Conservation (phyloP, 1,284 basidiomycete species). For the Cerrena zonata region DNA sequence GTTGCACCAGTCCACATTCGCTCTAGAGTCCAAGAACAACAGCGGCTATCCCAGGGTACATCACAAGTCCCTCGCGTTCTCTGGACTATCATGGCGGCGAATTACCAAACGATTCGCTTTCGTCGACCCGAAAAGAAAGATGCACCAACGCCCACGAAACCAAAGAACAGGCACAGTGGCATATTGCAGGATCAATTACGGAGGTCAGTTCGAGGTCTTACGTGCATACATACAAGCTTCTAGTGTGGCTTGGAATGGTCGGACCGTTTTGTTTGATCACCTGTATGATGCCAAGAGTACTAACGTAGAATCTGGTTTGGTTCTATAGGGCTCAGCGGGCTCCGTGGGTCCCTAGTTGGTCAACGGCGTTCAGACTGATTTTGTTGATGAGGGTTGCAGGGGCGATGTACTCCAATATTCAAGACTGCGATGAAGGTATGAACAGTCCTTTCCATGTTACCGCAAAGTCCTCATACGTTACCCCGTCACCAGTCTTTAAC, state of each 20-base stretch:
- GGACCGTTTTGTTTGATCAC: too few species aligned
- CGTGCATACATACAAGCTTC: not conserved
- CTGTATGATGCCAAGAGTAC: not conserved
- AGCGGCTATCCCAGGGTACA: too few species aligned
- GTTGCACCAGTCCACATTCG: too few species aligned
- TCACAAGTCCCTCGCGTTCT: not conserved
- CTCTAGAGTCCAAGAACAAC: too few species aligned
- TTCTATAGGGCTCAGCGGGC: constrained; percentile 61
- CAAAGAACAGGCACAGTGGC: constrained; percentile 48
- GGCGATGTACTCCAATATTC: constrained; percentile 93
- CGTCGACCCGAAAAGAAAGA: constrained; percentile 40
- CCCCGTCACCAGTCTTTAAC: constrained; percentile 74
- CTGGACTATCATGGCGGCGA: constrained; percentile 14
- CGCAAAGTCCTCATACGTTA: constrained; percentile 10
- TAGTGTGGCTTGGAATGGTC: not conserved
- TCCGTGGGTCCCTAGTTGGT: constrained; percentile 82
- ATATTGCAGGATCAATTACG: constrained; percentile 73
- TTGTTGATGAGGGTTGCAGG: constrained; percentile 78
- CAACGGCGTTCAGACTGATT: constrained; percentile 77
- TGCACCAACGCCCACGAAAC: constrained; percentile 28
- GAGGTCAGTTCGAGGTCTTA: constrained; percentile 49
- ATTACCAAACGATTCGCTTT: constrained; percentile 50
- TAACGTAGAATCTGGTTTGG: not conserved
- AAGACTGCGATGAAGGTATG: constrained; percentile 95
- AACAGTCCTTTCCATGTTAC: not conserved